These are phyloP conservation scores for Albophoma yamanashiensis DNA, from an alignment of 2,329 filamentous ascomycete species.

Conservation along the genomic window DNA sequence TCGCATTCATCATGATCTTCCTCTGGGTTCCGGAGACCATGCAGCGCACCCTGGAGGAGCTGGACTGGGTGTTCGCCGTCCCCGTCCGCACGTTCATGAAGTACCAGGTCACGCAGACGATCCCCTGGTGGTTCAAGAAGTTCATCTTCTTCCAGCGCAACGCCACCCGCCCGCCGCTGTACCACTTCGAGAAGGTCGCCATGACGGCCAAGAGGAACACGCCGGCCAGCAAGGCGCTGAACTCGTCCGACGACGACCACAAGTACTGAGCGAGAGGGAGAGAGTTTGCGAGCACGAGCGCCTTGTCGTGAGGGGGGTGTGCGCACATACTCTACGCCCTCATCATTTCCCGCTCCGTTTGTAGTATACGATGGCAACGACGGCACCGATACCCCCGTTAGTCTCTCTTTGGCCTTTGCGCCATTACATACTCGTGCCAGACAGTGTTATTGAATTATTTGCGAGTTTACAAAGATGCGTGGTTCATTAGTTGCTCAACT, in stretches of 20 bases:
- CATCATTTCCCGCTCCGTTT: neutral
- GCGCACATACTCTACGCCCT: neutral
- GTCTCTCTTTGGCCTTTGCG: neutral
- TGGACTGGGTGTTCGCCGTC: constrained; percentile 39
- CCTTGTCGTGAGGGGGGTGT: neutral
- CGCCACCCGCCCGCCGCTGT: constrained; percentile 22
- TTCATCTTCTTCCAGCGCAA: constrained; percentile 20
- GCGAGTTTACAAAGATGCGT: neutral
- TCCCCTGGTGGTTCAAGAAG: constrained; percentile 21
- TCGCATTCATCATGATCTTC: constrained; percentile 45
- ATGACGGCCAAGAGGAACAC: neutral
- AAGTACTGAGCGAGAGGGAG: neutral
- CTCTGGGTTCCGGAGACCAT: constrained; percentile 40
- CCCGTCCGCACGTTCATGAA: constrained; percentile 29
- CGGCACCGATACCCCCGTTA: neutral
- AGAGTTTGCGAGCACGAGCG: neutral
- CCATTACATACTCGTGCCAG: neutral
- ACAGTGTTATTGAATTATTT: neutral
- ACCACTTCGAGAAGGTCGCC: constrained; percentile 21
- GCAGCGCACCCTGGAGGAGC: constrained; percentile 37
- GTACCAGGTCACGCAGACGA: constrained; percentile 22
- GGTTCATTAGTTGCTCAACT: neutral
- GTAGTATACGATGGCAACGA: neutral
- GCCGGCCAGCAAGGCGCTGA: neutral
- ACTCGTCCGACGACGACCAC: neutral